These are phyloP conservation scores for Lolium perenne DNA, from an alignment of 176 grass and related monocot genomes.

Conservation along the genomic window DNA sequence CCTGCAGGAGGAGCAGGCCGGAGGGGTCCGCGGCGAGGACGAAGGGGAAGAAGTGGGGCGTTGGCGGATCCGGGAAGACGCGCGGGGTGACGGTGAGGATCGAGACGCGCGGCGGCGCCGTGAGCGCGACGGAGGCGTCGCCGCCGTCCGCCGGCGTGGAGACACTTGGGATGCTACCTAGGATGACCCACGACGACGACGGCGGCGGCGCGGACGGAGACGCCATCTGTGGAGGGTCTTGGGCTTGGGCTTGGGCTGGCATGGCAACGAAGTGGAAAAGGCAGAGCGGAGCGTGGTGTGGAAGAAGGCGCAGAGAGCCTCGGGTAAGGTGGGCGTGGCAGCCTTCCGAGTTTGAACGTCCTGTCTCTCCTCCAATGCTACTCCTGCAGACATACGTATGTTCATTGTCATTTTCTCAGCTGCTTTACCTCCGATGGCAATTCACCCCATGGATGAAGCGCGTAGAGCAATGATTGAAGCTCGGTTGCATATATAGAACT, in stretches of 20 bases:
- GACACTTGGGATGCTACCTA: not conserved
- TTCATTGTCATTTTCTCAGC: not conserved
- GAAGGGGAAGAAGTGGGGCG: conserved; percentile 7
- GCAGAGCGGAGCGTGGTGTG: not conserved
- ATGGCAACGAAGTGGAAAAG: not conserved
- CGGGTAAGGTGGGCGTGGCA: too few species aligned
- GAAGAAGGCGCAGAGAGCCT: too few species aligned
- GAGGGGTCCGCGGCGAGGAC: conserved; percentile 6
- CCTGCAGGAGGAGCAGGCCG: conserved; percentile 12
- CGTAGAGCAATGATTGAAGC: too few species aligned
- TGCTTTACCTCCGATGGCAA: too few species aligned
- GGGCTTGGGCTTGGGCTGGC: not conserved
- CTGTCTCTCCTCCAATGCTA: too few species aligned
- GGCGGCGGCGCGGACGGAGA: not conserved
- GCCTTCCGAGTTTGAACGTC: too few species aligned
- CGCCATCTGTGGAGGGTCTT: not conserved
- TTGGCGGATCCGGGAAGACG: not conserved
- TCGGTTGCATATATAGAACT: too few species aligned
- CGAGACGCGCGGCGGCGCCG: conserved; percentile 13
- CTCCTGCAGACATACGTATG: too few species aligned
- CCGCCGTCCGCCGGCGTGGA: not conserved
- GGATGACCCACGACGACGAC: not conserved
- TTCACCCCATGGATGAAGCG: too few species aligned
- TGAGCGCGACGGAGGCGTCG: not conserved
- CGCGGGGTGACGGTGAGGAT: conserved; percentile 9